A percentile compares a stretch with the other conserved stretches of the same genome.
Evolutionary conservation across 1,139 yeast genomes (phyloP).

Genomic region (Arxiozyma slooffiae): DNA sequence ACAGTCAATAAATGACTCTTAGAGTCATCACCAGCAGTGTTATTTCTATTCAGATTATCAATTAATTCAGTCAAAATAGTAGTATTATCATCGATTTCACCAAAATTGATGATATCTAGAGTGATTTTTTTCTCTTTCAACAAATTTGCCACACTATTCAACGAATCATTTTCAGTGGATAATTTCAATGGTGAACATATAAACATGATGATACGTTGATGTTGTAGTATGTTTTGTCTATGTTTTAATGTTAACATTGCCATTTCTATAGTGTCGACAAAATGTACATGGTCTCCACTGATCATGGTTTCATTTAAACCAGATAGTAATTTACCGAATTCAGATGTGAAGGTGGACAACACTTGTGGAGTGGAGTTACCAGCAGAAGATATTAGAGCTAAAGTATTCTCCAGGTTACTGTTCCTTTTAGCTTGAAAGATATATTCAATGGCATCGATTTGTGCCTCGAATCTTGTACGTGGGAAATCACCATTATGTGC

Average conservation of each 20-base stretch:
- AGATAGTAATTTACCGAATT: conserved; percentile 74
- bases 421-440: conserved; percentile 80
- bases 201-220: conserved; percentile 81
- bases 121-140: conserved; percentile 91
- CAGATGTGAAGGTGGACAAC: conserved; percentile 76
- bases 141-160: conserved; percentile 79
- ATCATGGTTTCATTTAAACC: conserved; percentile 80
- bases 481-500: conserved; percentile 93
- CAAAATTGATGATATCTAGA: conserved; percentile 82
- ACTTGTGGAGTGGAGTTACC: conserved; percentile 73
- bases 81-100: conserved; percentile 75
- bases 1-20: conserved; percentile 79
- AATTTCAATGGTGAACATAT: conserved; percentile 75
- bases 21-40: conserved; percentile 51
- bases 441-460: conserved; percentile 82
- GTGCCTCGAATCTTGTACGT: conserved; percentile 86
- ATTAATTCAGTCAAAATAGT: conserved; percentile 73
- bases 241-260: conserved; percentile 96
- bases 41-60: conserved; percentile 47
- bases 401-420: conserved; percentile 88
- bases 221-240: conserved; percentile 88
- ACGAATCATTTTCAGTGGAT: conserved; percentile 39
- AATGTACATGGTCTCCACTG: conserved; percentile 50
- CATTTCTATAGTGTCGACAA: conserved; percentile 82
- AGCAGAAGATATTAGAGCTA: conserved; percentile 81